Evolutionary conservation across 139 green algal genomes (phyloP).

Genomic region (Yamagishiella unicocca): DNA sequence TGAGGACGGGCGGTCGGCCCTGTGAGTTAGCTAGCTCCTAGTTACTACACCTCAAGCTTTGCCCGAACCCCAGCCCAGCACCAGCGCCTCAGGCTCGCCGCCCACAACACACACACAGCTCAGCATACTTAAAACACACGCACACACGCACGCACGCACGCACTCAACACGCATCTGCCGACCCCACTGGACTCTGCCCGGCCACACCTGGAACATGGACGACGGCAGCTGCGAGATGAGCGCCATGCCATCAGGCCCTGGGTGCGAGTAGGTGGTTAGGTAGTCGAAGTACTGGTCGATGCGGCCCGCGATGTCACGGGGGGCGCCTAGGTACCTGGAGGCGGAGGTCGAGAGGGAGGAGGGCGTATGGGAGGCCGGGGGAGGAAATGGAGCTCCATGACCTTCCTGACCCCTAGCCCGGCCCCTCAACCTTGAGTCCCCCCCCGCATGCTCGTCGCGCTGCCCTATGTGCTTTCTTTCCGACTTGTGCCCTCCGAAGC

Average conservation of each 20-base stretch:
- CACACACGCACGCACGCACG: too few relatives aligned
- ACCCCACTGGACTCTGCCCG: background rate
- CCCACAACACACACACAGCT: too few relatives aligned
- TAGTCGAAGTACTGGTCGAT: slow-evolving; percentile 62
- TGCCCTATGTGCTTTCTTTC: too few relatives aligned
- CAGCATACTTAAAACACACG: too few relatives aligned
- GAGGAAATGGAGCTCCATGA: background rate
- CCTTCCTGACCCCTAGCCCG: background rate
- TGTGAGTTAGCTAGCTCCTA: too few relatives aligned
- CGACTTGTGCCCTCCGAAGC: too few relatives aligned
- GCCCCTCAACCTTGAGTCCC: background rate
- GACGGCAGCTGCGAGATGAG: slow-evolving; percentile 67
- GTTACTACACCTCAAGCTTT: too few relatives aligned
- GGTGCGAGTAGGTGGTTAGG: slow-evolving; percentile 67
- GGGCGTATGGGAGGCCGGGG: background rate
- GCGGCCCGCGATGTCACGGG: slow-evolving; percentile 42
- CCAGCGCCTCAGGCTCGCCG: too few relatives aligned
- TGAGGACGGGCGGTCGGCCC: too few relatives aligned
- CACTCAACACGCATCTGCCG: too few relatives aligned
- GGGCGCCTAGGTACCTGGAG: slow-evolving; percentile 63
- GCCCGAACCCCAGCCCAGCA: too few relatives aligned
- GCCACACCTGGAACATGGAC: slow-evolving; percentile 56
- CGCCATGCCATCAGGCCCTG: slow-evolving; percentile 71
- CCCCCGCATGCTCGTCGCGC: background rate
- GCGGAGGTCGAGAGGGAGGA: background rate